phyloP scores from a whole-genome alignment of 108 stramenopile genomes.

The Aurantiochytrium sp. region DNA sequence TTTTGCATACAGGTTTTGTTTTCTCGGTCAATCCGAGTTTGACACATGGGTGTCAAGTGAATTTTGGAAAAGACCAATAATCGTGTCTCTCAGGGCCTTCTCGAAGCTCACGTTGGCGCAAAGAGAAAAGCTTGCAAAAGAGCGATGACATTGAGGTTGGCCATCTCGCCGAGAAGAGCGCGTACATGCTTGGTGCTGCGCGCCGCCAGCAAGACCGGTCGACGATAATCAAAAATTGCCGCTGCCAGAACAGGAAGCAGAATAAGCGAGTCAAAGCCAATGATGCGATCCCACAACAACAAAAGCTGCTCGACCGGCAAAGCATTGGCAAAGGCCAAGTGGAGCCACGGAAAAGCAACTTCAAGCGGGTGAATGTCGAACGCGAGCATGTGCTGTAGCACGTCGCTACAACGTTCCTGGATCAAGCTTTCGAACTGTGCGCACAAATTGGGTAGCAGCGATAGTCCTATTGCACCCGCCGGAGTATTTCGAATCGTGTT shows the following conservation, averaged over 20 bases:
- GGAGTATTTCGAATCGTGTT: neutral
- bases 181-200: neutral
- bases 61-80: too few species aligned
- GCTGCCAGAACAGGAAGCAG: neutral
- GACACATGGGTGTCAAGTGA: neutral
- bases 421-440: neutral
- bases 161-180: neutral
- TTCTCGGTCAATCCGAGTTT: neutral
- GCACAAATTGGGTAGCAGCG: neutral
- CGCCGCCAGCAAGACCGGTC: neutral
- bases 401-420: neutral
- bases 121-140: neutral
- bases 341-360: neutral
- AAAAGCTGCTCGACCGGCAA: neutral
- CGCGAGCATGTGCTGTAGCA: neutral
- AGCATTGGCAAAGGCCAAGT: neutral
- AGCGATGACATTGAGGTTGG: constrained; percentile 2
- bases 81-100: too few species aligned
- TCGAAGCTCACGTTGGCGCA: too few species aligned
- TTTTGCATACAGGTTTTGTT: neutral
- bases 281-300: neutral
- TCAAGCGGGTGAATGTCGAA: neutral
- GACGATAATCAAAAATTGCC: neutral
- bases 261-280: neutral
- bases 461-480: neutral